These are phyloP conservation scores for Phellinidium pouzarii DNA, from an alignment of 1,284 basidiomycete species.

Conservation along the genomic window DNA sequence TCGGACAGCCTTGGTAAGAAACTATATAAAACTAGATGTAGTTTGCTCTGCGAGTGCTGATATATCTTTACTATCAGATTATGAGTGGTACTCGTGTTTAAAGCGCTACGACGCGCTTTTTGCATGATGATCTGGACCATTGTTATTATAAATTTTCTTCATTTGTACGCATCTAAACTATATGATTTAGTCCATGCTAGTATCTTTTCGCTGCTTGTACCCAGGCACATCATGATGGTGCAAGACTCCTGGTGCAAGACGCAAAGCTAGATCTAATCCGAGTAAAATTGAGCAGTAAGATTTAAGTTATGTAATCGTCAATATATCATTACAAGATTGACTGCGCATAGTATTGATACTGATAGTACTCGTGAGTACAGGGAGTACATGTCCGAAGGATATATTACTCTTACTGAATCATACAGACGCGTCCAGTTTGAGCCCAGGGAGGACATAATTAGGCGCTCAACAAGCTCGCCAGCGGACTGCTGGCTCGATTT, in stretches of 20 bases:
- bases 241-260: not conserved
- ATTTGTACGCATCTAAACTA: too few species aligned
- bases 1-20: conserved; percentile 56
- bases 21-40: not conserved
- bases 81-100: conserved; percentile 76
- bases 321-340: conserved; percentile 19
- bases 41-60: not conserved
- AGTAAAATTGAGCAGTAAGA: too few species aligned
- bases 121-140: conserved; percentile 11
- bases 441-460: conserved; percentile 85
- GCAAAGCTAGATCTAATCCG: too few species aligned
- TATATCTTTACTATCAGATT: conserved; percentile 41
- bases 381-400: conserved; percentile 47
- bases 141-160: too few species aligned
- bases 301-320: not conserved
- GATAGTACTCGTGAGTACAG: conserved; percentile 42
- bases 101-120: conserved; percentile 64
- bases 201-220: too few species aligned
- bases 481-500: conserved; percentile 82
- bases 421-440: conserved; percentile 90
- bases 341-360: conserved; percentile 57
- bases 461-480: conserved; percentile 81
- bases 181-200: too few species aligned
- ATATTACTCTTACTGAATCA: conserved; percentile 62
- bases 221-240: too few species aligned